Evolutionary conservation across 176 grass and related monocot genomes (phyloP), one percentile per base, ranked within the genome.

Genomic region (Rhynchospora breviuscula): DNA sequence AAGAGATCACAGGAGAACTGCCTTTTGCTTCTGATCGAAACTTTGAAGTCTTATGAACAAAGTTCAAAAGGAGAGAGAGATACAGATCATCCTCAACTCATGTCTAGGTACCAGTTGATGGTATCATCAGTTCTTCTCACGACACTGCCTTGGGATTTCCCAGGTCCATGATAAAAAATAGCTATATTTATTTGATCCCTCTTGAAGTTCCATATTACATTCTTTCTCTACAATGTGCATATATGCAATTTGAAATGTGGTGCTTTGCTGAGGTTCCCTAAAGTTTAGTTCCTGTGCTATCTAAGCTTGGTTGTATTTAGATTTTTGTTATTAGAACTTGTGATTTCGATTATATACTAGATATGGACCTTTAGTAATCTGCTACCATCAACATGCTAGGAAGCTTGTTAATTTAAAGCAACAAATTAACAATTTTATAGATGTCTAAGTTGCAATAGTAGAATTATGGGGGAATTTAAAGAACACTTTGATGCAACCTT

Each of bases 91-190:
- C 87, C 74, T 80, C 88, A 85, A 83, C 90, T 98, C 79, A 95
- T 91, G 84, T 68, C 87, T 81, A 94, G 89, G 69, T 93, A 95
- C 86, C 95, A 90, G 59, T 86, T 95, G 84, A 98, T 98, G 92
- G 92, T 90, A 82, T 98, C 95, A 66, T 95, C 95, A 79, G 86
- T 95, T 87, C 91, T 98, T 89, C 86, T 95, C 79, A 87, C 95
- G 87, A 93, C 95, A 68, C 85, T 98, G 47, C 91, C 95, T 72
- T 86, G 90, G 89, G 88, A 79, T 80, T 98, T 98, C 89, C 91
- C 90, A 88, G 92, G 95, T 98, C 48, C 48, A 85, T 67, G 29
- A 29, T 53, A 10, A 8, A 17, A 53, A 46, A 62, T 29, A 82
- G 5, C 46, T 12, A 40, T 81, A 58, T 81, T 61, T 81, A 29